A percentile compares a stretch with the other conserved stretches of the same genome.
Conservation (phyloP, 2,329 filamentous ascomycete genomes). For the Eutypa lata region DNA sequence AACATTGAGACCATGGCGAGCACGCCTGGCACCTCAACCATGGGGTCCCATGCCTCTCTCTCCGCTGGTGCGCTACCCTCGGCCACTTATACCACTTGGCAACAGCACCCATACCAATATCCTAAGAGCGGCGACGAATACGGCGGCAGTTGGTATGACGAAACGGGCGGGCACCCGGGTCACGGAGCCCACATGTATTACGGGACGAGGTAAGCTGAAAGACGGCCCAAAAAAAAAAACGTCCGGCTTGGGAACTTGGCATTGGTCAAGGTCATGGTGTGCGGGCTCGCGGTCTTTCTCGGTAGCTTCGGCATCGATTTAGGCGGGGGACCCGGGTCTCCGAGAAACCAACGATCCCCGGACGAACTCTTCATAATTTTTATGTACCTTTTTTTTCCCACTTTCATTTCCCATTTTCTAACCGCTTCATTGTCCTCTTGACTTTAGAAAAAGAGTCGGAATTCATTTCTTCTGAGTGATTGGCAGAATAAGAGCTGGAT, state of each 20-base stretch:
- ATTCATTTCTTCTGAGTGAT: neutral
- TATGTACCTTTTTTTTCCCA: neutral
- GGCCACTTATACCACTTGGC: conserved; percentile 41
- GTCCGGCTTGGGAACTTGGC: neutral
- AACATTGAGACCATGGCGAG: conserved; percentile 19
- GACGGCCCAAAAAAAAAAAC: neutral
- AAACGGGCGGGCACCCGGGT: conserved; percentile 31
- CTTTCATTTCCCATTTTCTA: neutral
- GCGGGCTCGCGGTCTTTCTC: too few species aligned
- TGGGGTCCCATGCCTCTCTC: conserved; percentile 34
- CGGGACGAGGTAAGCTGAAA: conserved; percentile 1
- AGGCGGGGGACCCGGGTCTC: too few species aligned
- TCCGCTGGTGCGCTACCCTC: conserved; percentile 36
- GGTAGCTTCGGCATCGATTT: too few species aligned
- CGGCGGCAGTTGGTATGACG: conserved; percentile 28
- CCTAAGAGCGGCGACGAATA: conserved; percentile 31
- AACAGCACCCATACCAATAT: conserved; percentile 40
- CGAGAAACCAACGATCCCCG: too few species aligned
- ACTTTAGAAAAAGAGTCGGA: too few species aligned
- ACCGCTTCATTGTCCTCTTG: too few species aligned
- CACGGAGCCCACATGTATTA: conserved; percentile 6
- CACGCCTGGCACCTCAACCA: conserved; percentile 26
- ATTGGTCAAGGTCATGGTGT: too few species aligned
- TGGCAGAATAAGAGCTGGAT: neutral
- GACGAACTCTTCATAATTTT: too few species aligned